Evolutionary conservation across 305 asterid species (phyloP).

Genomic region (Fraxinus platypoda): DNA sequence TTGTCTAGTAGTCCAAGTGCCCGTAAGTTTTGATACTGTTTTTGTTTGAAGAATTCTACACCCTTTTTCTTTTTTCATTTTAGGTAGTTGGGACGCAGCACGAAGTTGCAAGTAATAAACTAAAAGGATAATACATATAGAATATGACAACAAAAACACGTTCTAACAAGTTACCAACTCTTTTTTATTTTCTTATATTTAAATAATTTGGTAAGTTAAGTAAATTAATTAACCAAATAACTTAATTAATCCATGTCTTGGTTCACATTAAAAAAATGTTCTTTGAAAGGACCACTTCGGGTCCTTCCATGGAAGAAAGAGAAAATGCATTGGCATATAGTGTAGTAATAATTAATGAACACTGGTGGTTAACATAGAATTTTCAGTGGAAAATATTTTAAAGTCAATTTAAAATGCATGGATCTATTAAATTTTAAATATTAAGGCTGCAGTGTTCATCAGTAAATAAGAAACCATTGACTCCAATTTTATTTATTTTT

Average conservation of each 20-base stretch:
- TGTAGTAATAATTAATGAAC: slow-evolving; percentile 24
- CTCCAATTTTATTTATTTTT: neutral
- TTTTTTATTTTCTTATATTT: neutral
- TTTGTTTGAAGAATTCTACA: neutral
- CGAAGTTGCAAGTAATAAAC: neutral
- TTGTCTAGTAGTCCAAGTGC: neutral
- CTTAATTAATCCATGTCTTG: neutral
- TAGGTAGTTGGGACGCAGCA: neutral
- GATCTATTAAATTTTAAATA: neutral
- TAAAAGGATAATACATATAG: neutral
- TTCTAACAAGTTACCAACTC: slow-evolving; percentile 25
- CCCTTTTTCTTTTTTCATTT: neutral
- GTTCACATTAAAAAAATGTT: neutral
- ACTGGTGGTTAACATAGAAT: slow-evolving; percentile 19
- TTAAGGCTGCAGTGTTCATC: neutral
- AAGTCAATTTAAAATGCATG: no score
- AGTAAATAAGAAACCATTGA: neutral
- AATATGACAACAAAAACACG: slow-evolving; percentile 28
- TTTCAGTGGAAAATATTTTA: slow-evolving; percentile 1
- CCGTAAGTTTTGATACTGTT: neutral
- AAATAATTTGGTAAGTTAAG: neutral
- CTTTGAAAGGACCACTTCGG: slow-evolving; percentile 3
- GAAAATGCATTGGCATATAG: slow-evolving; percentile 23
- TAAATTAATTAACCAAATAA: slow-evolving; percentile 5
- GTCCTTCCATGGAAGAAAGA: slow-evolving; percentile 2